Evolutionary conservation across 1,284 basidiomycete genomes (phyloP).

Genomic region (Apiotrichum veenhuisii): DNA sequence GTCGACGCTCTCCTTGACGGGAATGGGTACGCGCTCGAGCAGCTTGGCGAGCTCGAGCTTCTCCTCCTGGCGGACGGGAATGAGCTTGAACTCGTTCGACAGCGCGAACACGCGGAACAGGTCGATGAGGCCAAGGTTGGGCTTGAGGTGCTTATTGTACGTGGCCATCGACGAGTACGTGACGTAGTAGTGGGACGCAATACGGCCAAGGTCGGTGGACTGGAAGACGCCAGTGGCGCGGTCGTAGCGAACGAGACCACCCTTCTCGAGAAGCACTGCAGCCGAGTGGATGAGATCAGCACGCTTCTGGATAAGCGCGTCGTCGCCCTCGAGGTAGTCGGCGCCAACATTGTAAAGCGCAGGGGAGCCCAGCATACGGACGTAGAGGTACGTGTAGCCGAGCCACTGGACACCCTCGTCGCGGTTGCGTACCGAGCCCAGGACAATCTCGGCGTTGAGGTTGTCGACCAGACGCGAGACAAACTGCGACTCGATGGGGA

Average conservation of each 20-base stretch:
- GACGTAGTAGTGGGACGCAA: conserved; percentile 96
- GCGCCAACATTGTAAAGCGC: conserved; percentile 83
- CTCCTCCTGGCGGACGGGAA: conserved; percentile 79
- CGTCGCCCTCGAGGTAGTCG: conserved; percentile 81
- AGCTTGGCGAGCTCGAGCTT: conserved; percentile 90
- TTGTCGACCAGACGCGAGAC: conserved; percentile 91
- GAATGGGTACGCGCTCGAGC: conserved; percentile 92
- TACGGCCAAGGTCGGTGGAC: conserved; percentile 85
- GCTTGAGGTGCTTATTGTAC: conserved; percentile 90
- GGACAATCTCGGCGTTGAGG: conserved; percentile 94
- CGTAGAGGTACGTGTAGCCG: conserved; percentile 90
- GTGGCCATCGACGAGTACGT: conserved; percentile 94
- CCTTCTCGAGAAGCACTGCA: conserved; percentile 89
- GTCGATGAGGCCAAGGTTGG: conserved; percentile 83
- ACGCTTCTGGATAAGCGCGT: conserved; percentile 79
- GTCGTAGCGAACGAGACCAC: conserved; percentile 90
- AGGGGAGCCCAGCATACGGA: conserved; percentile 92
- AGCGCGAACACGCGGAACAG: conserved; percentile 94
- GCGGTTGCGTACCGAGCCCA: conserved; percentile 90
- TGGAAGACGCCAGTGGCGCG: conserved; percentile 83
- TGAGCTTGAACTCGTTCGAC: conserved; percentile 93
- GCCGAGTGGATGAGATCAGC: conserved; percentile 94
- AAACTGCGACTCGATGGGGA: conserved; percentile 96
- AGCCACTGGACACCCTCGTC: conserved; percentile 98
- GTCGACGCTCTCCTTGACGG: conserved; percentile 94